These are phyloP conservation scores for Trichosporon sp. DNA, from an alignment of 1,284 basidiomycete species.

Conservation along the genomic window DNA sequence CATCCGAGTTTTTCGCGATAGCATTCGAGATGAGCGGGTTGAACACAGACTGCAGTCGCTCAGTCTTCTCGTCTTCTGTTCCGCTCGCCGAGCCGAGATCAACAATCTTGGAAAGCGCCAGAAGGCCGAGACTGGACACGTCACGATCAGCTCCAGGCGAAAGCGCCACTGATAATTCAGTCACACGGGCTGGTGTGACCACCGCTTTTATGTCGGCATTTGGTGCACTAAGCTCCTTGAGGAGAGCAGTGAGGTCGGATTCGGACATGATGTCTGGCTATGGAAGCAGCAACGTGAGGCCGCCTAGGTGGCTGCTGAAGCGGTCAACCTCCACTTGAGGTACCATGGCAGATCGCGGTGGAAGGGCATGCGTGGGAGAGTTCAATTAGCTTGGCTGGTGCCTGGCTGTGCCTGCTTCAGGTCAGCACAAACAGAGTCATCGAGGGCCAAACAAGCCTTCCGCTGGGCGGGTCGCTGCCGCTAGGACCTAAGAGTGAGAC, in stretches of 20 bases:
- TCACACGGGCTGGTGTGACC: not conserved
- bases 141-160: not conserved
- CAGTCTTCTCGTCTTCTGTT: not conserved
- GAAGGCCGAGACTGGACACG: constrained; percentile 10
- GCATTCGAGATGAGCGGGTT: constrained; percentile 14
- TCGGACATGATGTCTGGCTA: not conserved
- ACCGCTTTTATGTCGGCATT: not conserved
- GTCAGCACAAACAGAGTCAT: not conserved
- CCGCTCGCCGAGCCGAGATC: constrained; percentile 4
- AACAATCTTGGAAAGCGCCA: constrained; percentile 11
- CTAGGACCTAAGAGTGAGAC: not conserved
- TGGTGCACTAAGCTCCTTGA: constrained; percentile 4
- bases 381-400: not conserved
- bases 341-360: not conserved
- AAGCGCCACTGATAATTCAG: not conserved
- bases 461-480: not conserved
- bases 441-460: not conserved
- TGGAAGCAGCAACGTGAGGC: not conserved
- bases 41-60: constrained; percentile 8
- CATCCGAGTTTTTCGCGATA: not conserved
- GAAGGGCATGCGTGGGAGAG: not conserved
- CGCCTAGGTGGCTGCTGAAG: not conserved
- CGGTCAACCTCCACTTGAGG: not conserved
- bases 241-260: constrained; percentile 9
- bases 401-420: not conserved